phyloP scores from a whole-genome alignment of 345 rosid genomes.

The Microthlaspi erraticum region DNA sequence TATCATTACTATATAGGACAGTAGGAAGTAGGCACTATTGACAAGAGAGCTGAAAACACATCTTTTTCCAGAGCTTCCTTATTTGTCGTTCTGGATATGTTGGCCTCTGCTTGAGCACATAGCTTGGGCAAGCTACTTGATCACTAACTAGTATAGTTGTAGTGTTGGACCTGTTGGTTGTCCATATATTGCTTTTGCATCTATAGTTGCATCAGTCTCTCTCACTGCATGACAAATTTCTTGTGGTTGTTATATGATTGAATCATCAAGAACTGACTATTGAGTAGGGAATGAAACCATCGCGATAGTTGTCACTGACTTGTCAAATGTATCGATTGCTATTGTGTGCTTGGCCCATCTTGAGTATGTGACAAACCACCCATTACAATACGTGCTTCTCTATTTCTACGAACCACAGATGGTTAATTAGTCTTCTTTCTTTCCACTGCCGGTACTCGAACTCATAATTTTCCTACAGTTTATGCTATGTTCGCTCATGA shows the following conservation, averaged over 20 bases:
- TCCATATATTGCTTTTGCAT: background rate
- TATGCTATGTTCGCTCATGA: background rate
- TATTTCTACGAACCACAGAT: background rate
- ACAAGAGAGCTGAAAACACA: background rate
- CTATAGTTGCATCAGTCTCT: background rate
- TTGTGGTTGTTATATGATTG: background rate
- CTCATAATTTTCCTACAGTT: too few relatives aligned
- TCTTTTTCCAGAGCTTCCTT: background rate
- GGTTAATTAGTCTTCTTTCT: too few relatives aligned
- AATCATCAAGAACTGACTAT: background rate
- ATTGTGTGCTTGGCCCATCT: slow-evolving; percentile 5
- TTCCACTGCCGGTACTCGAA: too few relatives aligned
- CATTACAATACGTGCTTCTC: slow-evolving; percentile 11
- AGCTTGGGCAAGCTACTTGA: background rate
- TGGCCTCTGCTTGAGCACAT: background rate
- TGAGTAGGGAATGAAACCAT: background rate
- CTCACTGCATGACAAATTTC: background rate
- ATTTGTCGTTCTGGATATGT: slow-evolving; percentile 16
- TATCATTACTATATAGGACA: background rate
- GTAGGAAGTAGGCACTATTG: background rate
- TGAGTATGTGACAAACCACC: background rate
- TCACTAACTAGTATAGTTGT: background rate
- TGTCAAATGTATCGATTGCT: background rate
- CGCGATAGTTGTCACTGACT: background rate
- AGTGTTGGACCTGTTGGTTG: background rate